Evolutionary conservation across 306 rosid species (phyloP).

Genomic region (Ziziphus jujuba): DNA sequence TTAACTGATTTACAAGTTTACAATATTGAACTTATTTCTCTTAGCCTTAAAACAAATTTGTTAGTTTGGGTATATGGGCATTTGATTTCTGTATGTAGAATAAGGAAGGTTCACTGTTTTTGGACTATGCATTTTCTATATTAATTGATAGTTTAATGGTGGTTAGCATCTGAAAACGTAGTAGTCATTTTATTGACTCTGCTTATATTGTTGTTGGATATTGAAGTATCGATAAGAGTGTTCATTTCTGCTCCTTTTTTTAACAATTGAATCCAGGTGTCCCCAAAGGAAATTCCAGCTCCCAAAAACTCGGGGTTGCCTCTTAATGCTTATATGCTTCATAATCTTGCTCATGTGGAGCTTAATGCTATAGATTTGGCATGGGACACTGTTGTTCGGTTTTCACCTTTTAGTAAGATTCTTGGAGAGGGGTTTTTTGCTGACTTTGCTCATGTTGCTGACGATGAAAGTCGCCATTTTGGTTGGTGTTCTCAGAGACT

Average conservation of each 20-base stretch:
- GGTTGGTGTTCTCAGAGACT: constrained; percentile 96
- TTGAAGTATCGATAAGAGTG: neutral
- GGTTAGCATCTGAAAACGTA: too few species aligned
- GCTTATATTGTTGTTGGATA: too few species aligned
- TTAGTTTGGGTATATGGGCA: neutral
- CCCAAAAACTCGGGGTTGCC: constrained; percentile 89
- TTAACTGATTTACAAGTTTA: neutral
- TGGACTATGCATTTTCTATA: too few species aligned
- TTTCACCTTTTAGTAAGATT: constrained; percentile 64
- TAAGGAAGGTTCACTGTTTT: too few species aligned
- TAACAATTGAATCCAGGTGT: constrained; percentile 52
- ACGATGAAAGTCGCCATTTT: constrained; percentile 94
- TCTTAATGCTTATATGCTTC: constrained; percentile 90
- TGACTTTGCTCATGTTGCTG: constrained; percentile 96
- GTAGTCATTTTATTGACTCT: too few species aligned
- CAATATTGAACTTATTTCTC: neutral
- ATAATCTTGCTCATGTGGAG: constrained; percentile 94
- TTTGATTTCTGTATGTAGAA: neutral
- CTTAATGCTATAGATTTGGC: constrained; percentile 96
- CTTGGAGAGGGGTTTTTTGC: constrained; percentile 87
- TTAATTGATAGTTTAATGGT: too few species aligned
- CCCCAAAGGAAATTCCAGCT: constrained; percentile 80
- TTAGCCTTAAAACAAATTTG: too few species aligned
- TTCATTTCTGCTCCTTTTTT: neutral
- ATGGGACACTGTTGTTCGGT: constrained; percentile 94